Conservation (phyloP, 192 early-diverging fungal species). For the Coemansia sp. region DNA sequence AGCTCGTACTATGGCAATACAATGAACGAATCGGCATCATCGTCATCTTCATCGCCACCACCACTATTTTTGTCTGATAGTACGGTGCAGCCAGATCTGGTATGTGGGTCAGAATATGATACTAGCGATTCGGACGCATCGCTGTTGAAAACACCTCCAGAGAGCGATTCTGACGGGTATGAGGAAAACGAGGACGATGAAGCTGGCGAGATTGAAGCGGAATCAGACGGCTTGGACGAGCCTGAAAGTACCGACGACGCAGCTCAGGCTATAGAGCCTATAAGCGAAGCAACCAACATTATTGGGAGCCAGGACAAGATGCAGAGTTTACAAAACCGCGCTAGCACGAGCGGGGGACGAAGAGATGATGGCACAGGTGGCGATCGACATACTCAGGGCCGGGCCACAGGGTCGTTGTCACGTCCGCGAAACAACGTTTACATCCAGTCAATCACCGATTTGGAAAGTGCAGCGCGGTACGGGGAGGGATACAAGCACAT, state of each 20-base stretch:
- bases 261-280: neutral
- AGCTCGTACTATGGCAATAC: neutral
- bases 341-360: slow-evolving; percentile 4
- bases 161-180: slow-evolving; percentile 12
- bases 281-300: neutral
- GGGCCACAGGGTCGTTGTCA: slow-evolving; percentile 11
- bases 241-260: neutral
- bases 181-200: slow-evolving; percentile 2
- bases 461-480: slow-evolving; percentile 39
- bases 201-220: neutral
- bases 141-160: slow-evolving; percentile 39
- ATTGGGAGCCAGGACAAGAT: neutral
- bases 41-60: slow-evolving; percentile 7
- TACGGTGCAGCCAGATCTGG: slow-evolving; percentile 5
- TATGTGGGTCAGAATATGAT: slow-evolving; percentile 19
- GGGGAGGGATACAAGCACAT: slow-evolving; percentile 53
- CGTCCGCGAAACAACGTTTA: slow-evolving; percentile 30
- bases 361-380: neutral
- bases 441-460: slow-evolving; percentile 38
- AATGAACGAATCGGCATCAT: neutral
- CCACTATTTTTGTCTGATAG: slow-evolving; percentile 13
- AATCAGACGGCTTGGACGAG: neutral
- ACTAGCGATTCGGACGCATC: slow-evolving; percentile 43
- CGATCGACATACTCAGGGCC: slow-evolving; percentile 23
- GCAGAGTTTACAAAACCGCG: neutral